A percentile compares a stretch with the other conserved stretches of the same genome.
Conservation (phyloP, 805 yeast genomes). For the Ascoidea rubescens region DNA sequence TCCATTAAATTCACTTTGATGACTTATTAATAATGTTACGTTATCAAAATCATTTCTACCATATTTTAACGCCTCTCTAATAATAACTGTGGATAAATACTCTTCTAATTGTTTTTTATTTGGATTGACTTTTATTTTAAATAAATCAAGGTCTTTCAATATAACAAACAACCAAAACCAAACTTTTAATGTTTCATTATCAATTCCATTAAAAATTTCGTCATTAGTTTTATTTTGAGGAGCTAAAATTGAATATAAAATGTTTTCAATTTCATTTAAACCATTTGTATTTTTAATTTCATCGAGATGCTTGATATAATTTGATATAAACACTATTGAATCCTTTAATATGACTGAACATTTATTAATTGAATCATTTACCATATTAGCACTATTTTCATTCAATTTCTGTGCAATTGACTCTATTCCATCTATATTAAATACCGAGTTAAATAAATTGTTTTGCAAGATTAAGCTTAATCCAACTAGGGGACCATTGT, state of each 20-base stretch:
- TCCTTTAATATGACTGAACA: slow-evolving; percentile 9
- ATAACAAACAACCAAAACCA: slow-evolving; percentile 35
- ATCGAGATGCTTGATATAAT: slow-evolving; percentile 1
- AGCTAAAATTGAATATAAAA: background rate
- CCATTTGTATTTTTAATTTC: slow-evolving; percentile 5
- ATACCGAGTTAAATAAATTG: slow-evolving; percentile 42
- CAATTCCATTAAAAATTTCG: background rate
- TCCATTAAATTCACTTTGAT: slow-evolving; percentile 15
- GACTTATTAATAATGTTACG: slow-evolving; percentile 30
- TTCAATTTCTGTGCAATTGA: slow-evolving; percentile 13
- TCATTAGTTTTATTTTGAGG: too few species aligned
- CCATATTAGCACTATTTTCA: too few species aligned
- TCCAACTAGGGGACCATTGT: slow-evolving; percentile 51
- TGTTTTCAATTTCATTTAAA: slow-evolving; percentile 1
- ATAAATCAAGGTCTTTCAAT: slow-evolving; percentile 33
- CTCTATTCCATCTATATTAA: slow-evolving; percentile 23
- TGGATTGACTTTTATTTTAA: slow-evolving; percentile 23
- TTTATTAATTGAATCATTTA: too few species aligned
- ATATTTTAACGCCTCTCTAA: slow-evolving; percentile 59
- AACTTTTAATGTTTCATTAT: slow-evolving; percentile 10
- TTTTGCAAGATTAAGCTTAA: slow-evolving; percentile 41
- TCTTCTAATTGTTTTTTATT: slow-evolving; percentile 20
- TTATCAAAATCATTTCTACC: slow-evolving; percentile 41
- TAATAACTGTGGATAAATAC: slow-evolving; percentile 33
- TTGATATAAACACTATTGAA: slow-evolving; percentile 9